A percentile compares a stretch with the other conserved stretches of the same genome.
These are phyloP conservation scores for Ophiostoma triangulosporum DNA, from an alignment of 2,329 filamentous ascomycete species.

Conservation along the genomic window DNA sequence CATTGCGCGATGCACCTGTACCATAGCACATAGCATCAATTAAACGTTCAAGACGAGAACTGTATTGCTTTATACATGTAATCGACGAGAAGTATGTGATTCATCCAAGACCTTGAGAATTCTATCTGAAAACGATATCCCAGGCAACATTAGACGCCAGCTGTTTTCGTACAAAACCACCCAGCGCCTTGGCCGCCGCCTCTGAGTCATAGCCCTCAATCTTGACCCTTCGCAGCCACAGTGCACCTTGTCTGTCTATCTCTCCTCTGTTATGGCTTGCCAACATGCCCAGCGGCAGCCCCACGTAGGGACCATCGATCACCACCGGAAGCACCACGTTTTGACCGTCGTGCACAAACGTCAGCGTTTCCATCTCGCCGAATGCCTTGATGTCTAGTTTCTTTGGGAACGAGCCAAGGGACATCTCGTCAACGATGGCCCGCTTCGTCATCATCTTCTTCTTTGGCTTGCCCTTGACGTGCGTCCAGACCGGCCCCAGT, in stretches of 20 bases:
- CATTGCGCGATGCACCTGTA: conserved; percentile 10
- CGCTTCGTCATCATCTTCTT: conserved; percentile 15
- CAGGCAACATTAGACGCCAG: neutral
- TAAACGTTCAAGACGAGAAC: no score
- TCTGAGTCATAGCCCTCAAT: neutral
- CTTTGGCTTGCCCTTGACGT: conserved; percentile 10
- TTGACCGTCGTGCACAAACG: conserved; percentile 7
- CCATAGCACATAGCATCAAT: conserved; percentile 5
- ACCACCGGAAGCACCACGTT: conserved; percentile 9
- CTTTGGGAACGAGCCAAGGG: neutral
- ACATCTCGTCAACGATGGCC: conserved; percentile 26
- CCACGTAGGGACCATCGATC: conserved; percentile 7
- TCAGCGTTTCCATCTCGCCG: conserved; percentile 1
- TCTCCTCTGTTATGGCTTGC: neutral
- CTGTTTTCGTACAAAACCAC: neutral
- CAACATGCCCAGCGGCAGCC: conserved; percentile 15
- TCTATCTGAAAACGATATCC: neutral
- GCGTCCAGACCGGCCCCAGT: conserved; percentile 54
- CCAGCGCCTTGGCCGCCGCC: neutral
- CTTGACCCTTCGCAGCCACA: neutral
- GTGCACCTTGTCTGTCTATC: neutral
- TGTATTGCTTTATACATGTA: no score
- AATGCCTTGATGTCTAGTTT: conserved; percentile 7
- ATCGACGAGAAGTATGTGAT: no score
- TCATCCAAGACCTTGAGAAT: no score